These are phyloP conservation scores for Spizellomyces punctatus DNA, from an alignment of 192 early-diverging fungal species.

Conservation along the genomic window DNA sequence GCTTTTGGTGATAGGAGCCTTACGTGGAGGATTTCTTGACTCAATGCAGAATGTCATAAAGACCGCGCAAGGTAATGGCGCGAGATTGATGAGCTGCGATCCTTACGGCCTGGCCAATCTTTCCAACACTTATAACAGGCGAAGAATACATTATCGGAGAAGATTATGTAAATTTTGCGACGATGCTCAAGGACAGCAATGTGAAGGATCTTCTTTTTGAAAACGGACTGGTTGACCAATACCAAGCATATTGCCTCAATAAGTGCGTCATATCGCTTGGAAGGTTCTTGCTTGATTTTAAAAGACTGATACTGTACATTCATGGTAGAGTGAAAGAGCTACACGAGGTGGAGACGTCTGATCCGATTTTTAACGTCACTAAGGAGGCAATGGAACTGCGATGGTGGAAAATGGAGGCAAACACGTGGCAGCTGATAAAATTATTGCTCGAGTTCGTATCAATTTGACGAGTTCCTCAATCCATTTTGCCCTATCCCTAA, in stretches of 20 bases:
- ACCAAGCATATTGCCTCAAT: background rate
- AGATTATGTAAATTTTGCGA: slow-evolving; percentile 27
- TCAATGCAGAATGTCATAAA: background rate
- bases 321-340: background rate
- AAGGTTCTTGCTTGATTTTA: background rate
- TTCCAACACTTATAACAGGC: slow-evolving; percentile 8
- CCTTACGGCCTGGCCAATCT: background rate
- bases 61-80: slow-evolving; percentile 1
- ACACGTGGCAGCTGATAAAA: slow-evolving; percentile 23
- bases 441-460: slow-evolving; percentile 11
- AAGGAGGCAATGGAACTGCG: slow-evolving; percentile 11
- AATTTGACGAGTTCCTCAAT: background rate
- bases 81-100: background rate
- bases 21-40: too few relatives aligned
- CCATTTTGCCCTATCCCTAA: background rate
- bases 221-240: slow-evolving; percentile 7
- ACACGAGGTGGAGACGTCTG: background rate
- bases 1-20: too few relatives aligned
- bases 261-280: slow-evolving; percentile 8
- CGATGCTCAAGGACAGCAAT: background rate
- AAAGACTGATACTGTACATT: background rate
- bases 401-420: slow-evolving; percentile 32
- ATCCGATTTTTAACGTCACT: slow-evolving; percentile 4
- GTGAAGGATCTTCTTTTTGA: slow-evolving; percentile 11
- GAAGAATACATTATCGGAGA: slow-evolving; percentile 9